Evolutionary conservation across 2,329 filamentous ascomycete species (phyloP).

Genomic region (Epichloe gansuensis): DNA sequence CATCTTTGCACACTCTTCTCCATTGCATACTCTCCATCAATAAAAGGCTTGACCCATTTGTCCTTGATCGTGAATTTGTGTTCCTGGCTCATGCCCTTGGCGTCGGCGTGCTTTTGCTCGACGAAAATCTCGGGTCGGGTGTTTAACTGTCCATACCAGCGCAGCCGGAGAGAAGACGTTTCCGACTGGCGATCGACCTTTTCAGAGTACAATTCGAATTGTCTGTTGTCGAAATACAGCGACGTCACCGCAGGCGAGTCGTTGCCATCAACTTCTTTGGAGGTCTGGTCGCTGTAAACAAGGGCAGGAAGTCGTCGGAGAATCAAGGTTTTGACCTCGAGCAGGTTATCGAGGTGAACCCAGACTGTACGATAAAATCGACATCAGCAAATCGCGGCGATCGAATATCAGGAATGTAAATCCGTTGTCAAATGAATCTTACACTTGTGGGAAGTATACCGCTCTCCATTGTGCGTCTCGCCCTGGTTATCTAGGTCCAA

Average conservation of each 20-base stretch:
- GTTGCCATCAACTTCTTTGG: constrained; percentile 68
- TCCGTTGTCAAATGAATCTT: constrained; percentile 18
- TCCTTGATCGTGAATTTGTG: constrained; percentile 78
- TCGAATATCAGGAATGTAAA: too few species aligned
- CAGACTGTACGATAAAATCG: constrained; percentile 48
- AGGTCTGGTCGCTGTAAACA: constrained; percentile 79
- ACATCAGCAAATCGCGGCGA: constrained; percentile 17
- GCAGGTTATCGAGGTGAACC: constrained; percentile 89
- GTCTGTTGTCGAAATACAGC: constrained; percentile 84
- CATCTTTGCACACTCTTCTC: constrained; percentile 81
- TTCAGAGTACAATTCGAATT: constrained; percentile 74
- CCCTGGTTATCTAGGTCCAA: constrained; percentile 39
- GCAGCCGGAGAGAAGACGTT: constrained; percentile 70
- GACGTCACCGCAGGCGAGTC: constrained; percentile 89
- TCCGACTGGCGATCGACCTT: constrained; percentile 69
- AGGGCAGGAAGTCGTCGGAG: constrained; percentile 81
- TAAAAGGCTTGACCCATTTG: constrained; percentile 82
- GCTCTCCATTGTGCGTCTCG: constrained; percentile 52
- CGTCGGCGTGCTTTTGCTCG: constrained; percentile 78
- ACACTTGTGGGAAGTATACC: constrained; percentile 82
- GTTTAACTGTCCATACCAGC: constrained; percentile 82
- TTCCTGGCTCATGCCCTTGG: constrained; percentile 67
- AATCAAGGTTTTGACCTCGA: constrained; percentile 95
- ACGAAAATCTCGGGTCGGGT: constrained; percentile 69
- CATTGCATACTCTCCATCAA: constrained; percentile 79